These are phyloP conservation scores for Leccinum longicurvipes DNA, from an alignment of 768 basidiomycete species.

Conservation along the genomic window DNA sequence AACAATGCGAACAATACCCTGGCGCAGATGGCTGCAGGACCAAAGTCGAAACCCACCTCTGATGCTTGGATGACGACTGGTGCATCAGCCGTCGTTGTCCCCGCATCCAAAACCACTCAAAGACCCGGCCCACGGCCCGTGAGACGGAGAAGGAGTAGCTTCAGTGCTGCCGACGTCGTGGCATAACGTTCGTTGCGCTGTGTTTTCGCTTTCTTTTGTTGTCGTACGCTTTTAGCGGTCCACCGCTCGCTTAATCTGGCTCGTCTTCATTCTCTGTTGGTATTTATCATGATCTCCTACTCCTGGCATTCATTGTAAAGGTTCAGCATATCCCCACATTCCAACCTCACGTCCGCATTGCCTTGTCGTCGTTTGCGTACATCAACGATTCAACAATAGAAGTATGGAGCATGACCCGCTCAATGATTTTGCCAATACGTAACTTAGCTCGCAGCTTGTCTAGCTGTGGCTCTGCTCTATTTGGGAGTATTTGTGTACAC, in stretches of 20 bases:
- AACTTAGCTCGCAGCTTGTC: background rate
- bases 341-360: slow-evolving; percentile 11
- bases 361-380: slow-evolving; percentile 18
- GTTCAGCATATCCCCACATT: slow-evolving; percentile 21
- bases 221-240: background rate
- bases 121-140: slow-evolving; percentile 73
- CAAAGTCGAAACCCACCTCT: slow-evolving; percentile 36
- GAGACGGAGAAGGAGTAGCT: slow-evolving; percentile 78
- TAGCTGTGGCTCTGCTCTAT: background rate
- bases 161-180: slow-evolving; percentile 82
- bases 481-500: slow-evolving; percentile 77
- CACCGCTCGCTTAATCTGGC: slow-evolving; percentile 6
- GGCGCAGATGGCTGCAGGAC: slow-evolving; percentile 45
- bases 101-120: slow-evolving; percentile 61
- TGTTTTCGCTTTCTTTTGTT: slow-evolving; percentile 14
- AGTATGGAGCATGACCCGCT: slow-evolving; percentile 4
- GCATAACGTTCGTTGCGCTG: slow-evolving; percentile 43
- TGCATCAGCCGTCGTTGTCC: slow-evolving; percentile 63
- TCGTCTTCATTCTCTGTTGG: slow-evolving; percentile 7
- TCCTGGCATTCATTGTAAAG: slow-evolving; percentile 30
- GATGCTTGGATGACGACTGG: slow-evolving; percentile 80
- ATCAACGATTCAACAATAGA: slow-evolving; percentile 13
- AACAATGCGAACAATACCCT: slow-evolving; percentile 43
- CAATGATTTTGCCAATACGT: background rate
- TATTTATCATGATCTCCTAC: slow-evolving; percentile 31